phyloP scores from a whole-genome alignment of 2,329 filamentous ascomycete species.

The Claviceps sp. region DNA sequence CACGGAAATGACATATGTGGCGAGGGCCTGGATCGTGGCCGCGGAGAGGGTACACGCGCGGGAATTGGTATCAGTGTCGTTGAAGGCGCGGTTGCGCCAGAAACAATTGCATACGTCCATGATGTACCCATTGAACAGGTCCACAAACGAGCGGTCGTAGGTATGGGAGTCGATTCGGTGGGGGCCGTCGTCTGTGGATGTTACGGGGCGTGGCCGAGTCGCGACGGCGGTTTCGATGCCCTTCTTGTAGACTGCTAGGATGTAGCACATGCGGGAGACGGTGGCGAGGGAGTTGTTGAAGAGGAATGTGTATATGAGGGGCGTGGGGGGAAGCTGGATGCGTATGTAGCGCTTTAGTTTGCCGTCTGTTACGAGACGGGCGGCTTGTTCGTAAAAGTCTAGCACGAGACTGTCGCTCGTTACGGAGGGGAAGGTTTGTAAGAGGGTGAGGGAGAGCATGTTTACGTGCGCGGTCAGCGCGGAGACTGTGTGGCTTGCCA shows the following conservation, averaged over 20 bases:
- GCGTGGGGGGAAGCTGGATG: conserved; percentile 53
- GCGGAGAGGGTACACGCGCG: conserved; percentile 38
- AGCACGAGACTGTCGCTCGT: conserved; percentile 43
- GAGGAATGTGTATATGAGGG: conserved; percentile 56
- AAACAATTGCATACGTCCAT: conserved; percentile 80
- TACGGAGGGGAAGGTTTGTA: conserved; percentile 35
- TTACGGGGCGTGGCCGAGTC: conserved; percentile 12
- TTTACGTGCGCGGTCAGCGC: conserved; percentile 36
- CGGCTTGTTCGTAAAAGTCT: conserved; percentile 55
- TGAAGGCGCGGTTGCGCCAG: conserved; percentile 64
- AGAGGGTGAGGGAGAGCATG: conserved; percentile 42
- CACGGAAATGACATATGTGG: conserved; percentile 33
- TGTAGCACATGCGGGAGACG: conserved; percentile 53
- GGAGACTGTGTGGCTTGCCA: conserved; percentile 25
- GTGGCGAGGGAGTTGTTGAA: conserved; percentile 51
- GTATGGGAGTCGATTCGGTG: conserved; percentile 20
- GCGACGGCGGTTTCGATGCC: conserved; percentile 55
- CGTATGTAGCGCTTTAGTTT: conserved; percentile 40
- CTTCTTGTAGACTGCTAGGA: conserved; percentile 60
- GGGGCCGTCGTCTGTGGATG: conserved; percentile 11
- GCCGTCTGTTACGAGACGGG: conserved; percentile 40
- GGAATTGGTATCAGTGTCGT: conserved; percentile 47
- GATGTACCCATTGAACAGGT: conserved; percentile 67
- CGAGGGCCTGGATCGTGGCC: conserved; percentile 30
- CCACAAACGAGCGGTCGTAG: conserved; percentile 48